Percentiles rank a stretch among this genome's conserved stretches.
Evolutionary conservation across 495 filamentous ascomycete species (phyloP).

Genomic region (Penicillium nucicola): DNA sequence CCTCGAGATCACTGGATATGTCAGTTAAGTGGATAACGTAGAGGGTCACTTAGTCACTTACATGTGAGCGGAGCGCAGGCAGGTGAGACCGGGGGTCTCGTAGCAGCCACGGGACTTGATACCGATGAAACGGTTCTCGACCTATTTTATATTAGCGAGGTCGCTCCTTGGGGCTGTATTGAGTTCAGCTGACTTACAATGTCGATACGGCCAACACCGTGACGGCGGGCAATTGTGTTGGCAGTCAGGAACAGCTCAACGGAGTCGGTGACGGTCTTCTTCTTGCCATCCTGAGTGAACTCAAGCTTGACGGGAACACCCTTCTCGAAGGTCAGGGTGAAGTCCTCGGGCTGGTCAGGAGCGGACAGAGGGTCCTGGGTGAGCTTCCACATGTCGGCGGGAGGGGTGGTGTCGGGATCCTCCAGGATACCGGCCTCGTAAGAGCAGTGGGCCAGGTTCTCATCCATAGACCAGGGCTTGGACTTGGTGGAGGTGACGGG

Average conservation of each 20-base stretch:
- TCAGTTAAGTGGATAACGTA: neutral
- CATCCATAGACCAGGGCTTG: conserved; percentile 78
- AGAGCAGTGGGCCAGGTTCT: conserved; percentile 86
- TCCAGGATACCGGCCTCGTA: conserved; percentile 77
- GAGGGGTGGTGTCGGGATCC: conserved; percentile 55
- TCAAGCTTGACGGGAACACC: conserved; percentile 77
- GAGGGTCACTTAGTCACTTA: conserved; percentile 10
- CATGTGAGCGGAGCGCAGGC: conserved; percentile 72
- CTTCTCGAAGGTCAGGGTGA: conserved; percentile 80
- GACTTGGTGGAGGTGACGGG: conserved; percentile 86
- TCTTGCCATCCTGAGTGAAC: conserved; percentile 41
- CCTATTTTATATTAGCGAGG: neutral
- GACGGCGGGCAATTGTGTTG: conserved; percentile 71
- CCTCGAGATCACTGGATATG: conserved; percentile 64
- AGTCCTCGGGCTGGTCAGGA: conserved; percentile 71
- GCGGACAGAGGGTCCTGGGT: conserved; percentile 75
- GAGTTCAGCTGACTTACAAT: conserved; percentile 53
- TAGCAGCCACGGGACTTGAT: conserved; percentile 91
- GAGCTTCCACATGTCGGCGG: conserved; percentile 80
- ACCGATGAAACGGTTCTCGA: conserved; percentile 82
- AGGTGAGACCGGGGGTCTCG: conserved; percentile 73
- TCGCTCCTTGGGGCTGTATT: too few relatives aligned
- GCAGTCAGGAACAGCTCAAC: conserved; percentile 76
- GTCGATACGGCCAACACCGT: conserved; percentile 86
- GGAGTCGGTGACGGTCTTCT: conserved; percentile 66